Base-by-base conservation (phyloP, 768 basidiomycete species). In the Xerocomellus dryophilus region DNA sequence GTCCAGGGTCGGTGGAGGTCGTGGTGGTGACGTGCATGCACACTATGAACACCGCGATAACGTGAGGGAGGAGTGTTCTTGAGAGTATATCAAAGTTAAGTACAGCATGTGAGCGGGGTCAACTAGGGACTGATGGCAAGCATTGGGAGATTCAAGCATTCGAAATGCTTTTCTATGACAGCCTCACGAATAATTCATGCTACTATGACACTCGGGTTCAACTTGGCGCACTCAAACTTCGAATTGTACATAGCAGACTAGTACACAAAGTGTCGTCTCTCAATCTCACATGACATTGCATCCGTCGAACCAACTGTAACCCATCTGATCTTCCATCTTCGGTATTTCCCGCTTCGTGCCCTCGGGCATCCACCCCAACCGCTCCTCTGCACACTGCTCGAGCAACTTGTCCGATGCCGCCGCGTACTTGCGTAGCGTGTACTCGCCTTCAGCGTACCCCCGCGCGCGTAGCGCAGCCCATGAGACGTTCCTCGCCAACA, bases 111-210 rank as follows among this genome's bases (percentile, higher is more conserved):
- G 4, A 6, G 25, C 5, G 25, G 3, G 25, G 25, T 25, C 25
- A 25, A 25, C 3, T 6, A 25, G 25, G 25, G 25, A 25, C 5
- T 25, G 25, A 23, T 23, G 23, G 5, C 23, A 3, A 23, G 23
- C 5, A 23, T 23, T 3, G 23, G 23, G 23, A 23, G 23, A 23
- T 23, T 23, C 25, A 25, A 25, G 25, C 4, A 6, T 25, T 25
- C 25, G 3, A 5, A 5, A 25, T 25, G 3, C 25, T 25, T 25
- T 25, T 6, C 25, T 4, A 25, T 25, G 25, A 25, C 25, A 49
- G 72, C 20, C 77, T 77, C 51, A 73, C 74, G 74, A 72, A 53
- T 34, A 41, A 25, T 23, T 32, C 21, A 25, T 25, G 5, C 25
- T 25, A 25, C 25, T 5, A 25, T 25, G 27, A 27, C 9, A 27